A percentile compares a stretch with the other conserved stretches of the same genome.
Evolutionary conservation across 352 stramenopile species (phyloP).

Genomic region (Globisporangium cylindrosporum): DNA sequence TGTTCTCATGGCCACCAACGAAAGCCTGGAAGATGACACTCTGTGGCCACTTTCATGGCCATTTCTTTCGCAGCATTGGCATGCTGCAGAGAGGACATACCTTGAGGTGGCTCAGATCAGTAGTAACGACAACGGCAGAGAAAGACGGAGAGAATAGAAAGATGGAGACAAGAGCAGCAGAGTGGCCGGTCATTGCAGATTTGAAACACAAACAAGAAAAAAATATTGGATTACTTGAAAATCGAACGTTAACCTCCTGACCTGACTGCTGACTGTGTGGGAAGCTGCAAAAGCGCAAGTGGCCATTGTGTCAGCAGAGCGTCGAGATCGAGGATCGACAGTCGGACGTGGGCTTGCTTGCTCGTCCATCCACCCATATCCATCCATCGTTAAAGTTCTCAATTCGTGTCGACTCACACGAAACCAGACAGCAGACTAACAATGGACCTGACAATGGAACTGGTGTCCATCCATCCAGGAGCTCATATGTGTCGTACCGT

Average conservation of each 20-base stretch:
- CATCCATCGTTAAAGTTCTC: not conserved
- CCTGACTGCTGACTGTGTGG: not conserved
- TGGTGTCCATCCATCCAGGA: not conserved
- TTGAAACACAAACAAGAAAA: not conserved
- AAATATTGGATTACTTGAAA: not conserved
- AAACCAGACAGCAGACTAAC: not conserved
- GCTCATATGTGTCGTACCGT: not conserved
- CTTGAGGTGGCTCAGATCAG: not conserved
- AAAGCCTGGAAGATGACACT: not conserved
- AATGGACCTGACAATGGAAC: not conserved
- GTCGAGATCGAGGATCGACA: not conserved
- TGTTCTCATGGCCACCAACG: not conserved
- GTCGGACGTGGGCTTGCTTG: not conserved
- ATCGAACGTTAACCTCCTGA: not conserved
- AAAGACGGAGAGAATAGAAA: not conserved
- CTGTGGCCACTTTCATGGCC: not conserved
- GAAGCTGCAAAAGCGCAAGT: not conserved
- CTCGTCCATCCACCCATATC: not conserved
- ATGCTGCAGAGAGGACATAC: not conserved
- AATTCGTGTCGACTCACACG: not conserved
- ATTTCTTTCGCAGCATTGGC: not conserved
- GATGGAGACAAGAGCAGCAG: not conserved
- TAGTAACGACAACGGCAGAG: not conserved
- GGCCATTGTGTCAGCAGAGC: not conserved
- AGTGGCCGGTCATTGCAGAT: not conserved